Evolutionary conservation across 2,329 filamentous ascomycete species (phyloP), one percentile per base, ranked within the genome.

Genomic region (Stemphylium vesicarium): DNA sequence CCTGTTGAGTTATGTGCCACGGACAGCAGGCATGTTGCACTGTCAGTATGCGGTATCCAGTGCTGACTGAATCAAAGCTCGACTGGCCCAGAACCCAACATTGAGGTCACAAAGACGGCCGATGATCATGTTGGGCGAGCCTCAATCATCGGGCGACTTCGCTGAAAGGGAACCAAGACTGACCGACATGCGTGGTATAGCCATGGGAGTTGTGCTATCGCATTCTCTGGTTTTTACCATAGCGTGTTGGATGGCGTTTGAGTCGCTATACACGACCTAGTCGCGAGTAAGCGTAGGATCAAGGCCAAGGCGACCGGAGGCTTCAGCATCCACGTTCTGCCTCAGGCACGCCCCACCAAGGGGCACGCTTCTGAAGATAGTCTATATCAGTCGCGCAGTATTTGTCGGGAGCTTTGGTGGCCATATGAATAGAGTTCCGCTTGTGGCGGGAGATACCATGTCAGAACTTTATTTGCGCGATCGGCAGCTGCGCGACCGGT

Each of bases 381-480:
- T 29, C 7, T 29, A 29, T 29, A 41, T 3, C 38, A 4, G 20
- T 20, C 9, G 20, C 4, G 32, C 20, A 16, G 20, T 18, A 45
- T 24, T 45, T n/a, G 32, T 36, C 20, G 42, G 10, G 13, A 24
- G 13, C 4, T n/a, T 24, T 20, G 26, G 26, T 7, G 26, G 26
- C 26, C 26, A 29, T 29, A 2, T 11, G 9, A 29, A 39, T 46
- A 46, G 24, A 18, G 33, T 45, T 51, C 9, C 3, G 35, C 16
- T 32, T 26, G 33, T 20, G 42, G 48, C 35, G 24, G 40, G 41
- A 44, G 22, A 15, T 35, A 29, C 33, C 48, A 22, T 22, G 48
- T 46, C 33, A 51, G 45, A 51, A 43, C 41, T 51, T 31, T 40
- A 29, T 40, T 26, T 44, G n/a, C 12, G 33, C 24, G 35, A 51